Evolutionary conservation across 139 green algal species (phyloP), one percentile per base, ranked within the genome.

Genomic region (Coccomyxa sp.): DNA sequence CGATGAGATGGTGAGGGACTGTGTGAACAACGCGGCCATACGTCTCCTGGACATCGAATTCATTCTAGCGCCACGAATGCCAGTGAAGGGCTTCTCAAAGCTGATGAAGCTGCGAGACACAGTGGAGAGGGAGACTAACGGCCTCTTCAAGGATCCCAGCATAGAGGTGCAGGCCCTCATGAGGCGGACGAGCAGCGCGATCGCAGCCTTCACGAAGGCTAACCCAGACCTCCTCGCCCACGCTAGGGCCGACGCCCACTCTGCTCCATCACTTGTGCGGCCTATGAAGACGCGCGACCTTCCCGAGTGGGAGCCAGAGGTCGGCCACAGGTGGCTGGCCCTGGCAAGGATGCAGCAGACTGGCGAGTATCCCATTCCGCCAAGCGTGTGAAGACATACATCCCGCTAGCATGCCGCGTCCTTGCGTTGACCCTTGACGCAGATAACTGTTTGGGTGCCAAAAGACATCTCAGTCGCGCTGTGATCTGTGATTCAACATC

Each of bases 101-200:
- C 63, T 71, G 63, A 71, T 71, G 63, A 71, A 71, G 63, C 63
- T 71, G 63, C 63, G 63, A 71, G 63, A 71, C 63, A 71, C 21
- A 71, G 63, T 71, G 63, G 63, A 71, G 63, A 71, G 63, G 63
- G 63, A 71, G 63, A 71, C 63, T 71, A 71, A 71, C 63, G 63
- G 63, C 63, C 63, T 71, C 63, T 71, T 71, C 63, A 71, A 71
- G 63, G 63, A 71, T 71, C 63, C 63, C 63, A 25, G 63, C 63
- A 71, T 71, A 25, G 63, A 71, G 63, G 63, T 71, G 63, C 63
- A 71, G 63, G 63, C 63, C 63, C 63, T 71, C 4, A 71, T 71
- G 63, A 71, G 63, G 63, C 63, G 63, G 63, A 71, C 63, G 63
- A 28, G 63, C 63, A 71, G 63, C 63, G 63, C 63, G 63, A 71